Evolutionary conservation across 768 basidiomycete species (phyloP).

Genomic region (Pleurotus citrinopileatus): DNA sequence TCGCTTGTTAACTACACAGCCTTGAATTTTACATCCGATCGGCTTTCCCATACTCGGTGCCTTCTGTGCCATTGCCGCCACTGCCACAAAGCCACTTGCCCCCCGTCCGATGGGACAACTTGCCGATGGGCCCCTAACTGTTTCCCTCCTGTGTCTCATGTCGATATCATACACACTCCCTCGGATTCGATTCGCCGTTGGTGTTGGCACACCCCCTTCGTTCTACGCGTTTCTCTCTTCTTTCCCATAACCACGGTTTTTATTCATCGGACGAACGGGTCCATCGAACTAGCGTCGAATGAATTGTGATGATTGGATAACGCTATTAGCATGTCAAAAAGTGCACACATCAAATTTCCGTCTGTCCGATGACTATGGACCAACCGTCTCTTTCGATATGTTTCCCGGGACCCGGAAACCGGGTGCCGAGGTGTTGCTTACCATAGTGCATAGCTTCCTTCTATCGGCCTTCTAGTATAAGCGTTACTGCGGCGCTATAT

Average conservation of each 20-base stretch:
- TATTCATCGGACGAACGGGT: too few relatives aligned
- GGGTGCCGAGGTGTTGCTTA: not conserved
- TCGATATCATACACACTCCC: not conserved
- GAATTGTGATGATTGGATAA: too few relatives aligned
- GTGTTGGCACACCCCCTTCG: too few relatives aligned
- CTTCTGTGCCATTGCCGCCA: not conserved
- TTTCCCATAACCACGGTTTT: too few relatives aligned
- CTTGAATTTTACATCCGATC: not conserved
- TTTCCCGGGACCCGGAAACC: not conserved
- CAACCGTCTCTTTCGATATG: not conserved
- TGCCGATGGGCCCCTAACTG: not conserved
- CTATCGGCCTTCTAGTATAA: not conserved
- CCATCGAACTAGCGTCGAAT: too few relatives aligned
- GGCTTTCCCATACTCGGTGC: slow-evolving; percentile 1
- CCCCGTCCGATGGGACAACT: not conserved
- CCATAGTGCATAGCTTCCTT: too few relatives aligned
- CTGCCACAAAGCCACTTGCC: not conserved
- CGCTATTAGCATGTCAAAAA: not conserved
- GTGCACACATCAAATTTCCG: not conserved
- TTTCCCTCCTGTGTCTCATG: not conserved
- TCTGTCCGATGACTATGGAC: not conserved
- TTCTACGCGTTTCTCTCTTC: too few relatives aligned
- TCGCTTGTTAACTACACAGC: not conserved
- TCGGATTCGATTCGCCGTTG: too few relatives aligned
- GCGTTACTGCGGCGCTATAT: not conserved